Evolutionary conservation across 257 asterid species (phyloP).

Genomic region (Agastache rugosa): DNA sequence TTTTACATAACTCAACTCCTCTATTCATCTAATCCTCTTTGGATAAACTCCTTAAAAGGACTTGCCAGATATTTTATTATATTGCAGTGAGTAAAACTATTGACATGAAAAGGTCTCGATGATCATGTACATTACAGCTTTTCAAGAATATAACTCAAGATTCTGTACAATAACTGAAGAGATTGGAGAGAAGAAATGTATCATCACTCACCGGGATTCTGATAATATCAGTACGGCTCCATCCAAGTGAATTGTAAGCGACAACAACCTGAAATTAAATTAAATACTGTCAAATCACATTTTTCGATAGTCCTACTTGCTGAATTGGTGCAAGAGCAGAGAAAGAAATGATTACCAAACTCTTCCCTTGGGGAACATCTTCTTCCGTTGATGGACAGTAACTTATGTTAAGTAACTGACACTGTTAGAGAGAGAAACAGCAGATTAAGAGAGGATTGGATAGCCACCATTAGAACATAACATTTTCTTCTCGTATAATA

Average conservation of each 20-base stretch:
- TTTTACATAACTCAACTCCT: too few species aligned
- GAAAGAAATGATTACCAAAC: slow-evolving; percentile 56
- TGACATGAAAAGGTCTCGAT: background rate
- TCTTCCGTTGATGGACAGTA: slow-evolving; percentile 83
- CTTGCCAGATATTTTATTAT: too few species aligned
- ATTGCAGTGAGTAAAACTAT: too few species aligned
- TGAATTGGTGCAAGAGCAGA: slow-evolving; percentile 26
- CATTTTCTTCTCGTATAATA: background rate
- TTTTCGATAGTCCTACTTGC: slow-evolving; percentile 3
- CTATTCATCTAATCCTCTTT: too few species aligned
- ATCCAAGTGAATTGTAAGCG: slow-evolving; percentile 87
- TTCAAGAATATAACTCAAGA: slow-evolving; percentile 13
- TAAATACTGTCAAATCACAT: background rate
- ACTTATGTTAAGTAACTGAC: slow-evolving; percentile 82
- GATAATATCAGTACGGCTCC: slow-evolving; percentile 74
- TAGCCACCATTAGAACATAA: slow-evolving; percentile 8
- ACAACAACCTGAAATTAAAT: slow-evolving; percentile 64
- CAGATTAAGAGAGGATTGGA: slow-evolving; percentile 25
- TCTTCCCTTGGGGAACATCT: slow-evolving; percentile 62
- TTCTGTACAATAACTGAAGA: slow-evolving; percentile 11
- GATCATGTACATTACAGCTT: background rate
- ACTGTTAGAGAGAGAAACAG: slow-evolving; percentile 48
- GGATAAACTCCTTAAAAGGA: too few species aligned
- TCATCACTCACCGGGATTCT: slow-evolving; percentile 69
- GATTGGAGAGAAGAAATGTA: slow-evolving; percentile 24